Evolutionary conservation across 2,329 filamentous ascomycete genomes (phyloP).

Genomic region (Fusarium buharicum): DNA sequence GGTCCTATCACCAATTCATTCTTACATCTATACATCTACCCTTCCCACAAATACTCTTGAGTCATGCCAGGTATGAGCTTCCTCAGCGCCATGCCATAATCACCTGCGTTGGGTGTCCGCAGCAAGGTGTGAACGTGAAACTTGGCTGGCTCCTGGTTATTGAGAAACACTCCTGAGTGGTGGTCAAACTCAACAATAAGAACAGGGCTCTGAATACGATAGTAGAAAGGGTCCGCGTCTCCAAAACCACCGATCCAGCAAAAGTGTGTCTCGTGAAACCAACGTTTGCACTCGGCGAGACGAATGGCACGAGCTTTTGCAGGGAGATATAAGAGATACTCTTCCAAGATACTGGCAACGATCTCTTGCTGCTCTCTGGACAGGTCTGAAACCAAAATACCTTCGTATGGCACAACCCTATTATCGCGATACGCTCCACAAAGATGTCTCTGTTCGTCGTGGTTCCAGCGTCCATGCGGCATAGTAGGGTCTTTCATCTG

Average conservation of each 20-base stretch:
- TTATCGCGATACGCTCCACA: constrained; percentile 85
- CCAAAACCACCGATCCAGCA: constrained; percentile 79
- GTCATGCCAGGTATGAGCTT: constrained; percentile 49
- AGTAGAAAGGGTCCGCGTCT: constrained; percentile 79
- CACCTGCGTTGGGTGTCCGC: constrained; percentile 77
- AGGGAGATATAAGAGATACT: constrained; percentile 77
- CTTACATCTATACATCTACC: not conserved
- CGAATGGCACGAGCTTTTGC: constrained; percentile 62
- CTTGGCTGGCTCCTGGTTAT: constrained; percentile 76
- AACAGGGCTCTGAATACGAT: constrained; percentile 79
- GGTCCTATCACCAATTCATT: too few species aligned
- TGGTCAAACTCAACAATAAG: constrained; percentile 82
- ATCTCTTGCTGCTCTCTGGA: constrained; percentile 60
- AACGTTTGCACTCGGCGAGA: constrained; percentile 63
- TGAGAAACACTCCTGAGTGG: constrained; percentile 81
- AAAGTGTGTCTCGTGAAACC: constrained; percentile 79
- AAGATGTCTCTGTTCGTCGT: constrained; percentile 80
- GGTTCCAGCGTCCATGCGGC: constrained; percentile 78
- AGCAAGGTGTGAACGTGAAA: constrained; percentile 83
- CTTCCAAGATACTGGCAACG: constrained; percentile 67
- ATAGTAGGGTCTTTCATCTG: constrained; percentile 72
- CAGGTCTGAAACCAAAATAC: constrained; percentile 65
- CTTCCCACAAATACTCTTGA: constrained; percentile 43
- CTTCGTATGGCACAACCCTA: constrained; percentile 78
- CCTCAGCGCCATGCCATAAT: constrained; percentile 72